Base-by-base conservation (phyloP, 1,284 basidiomycete species). In the Pterula multifida region DNA sequence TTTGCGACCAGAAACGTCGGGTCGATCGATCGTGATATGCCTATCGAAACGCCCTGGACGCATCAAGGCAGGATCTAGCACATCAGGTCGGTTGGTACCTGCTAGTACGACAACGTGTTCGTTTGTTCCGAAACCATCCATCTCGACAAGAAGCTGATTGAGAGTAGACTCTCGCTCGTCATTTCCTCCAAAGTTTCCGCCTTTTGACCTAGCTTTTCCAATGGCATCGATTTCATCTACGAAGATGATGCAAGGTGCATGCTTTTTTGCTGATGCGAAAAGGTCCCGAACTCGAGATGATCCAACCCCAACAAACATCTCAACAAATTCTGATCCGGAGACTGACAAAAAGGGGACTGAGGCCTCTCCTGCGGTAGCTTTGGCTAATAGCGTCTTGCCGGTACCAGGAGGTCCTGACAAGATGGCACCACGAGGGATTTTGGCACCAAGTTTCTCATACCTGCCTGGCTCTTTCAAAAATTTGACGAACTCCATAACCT, bases 401-500 rank as follows among this genome's bases (percentile, higher is more conserved):
- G 96, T 98, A 63, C 96, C 96, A 1, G 96, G 96, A 49, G 96
- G 96, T 45, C 96, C 96, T 35, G 93, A 97, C 36, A 99, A 75
- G 65, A 99, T 96, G 45, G 96, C 96, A 54, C 95, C 96, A 49
- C 95, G 89, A 51, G 96, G 96, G 56, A 98, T 98, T 74, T 98
- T 98, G 55, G 95, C 96, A 55, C 96, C 95, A 35, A 99, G 79
- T 62, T 85, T 90, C 70, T 98, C 90, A 69, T 98, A 98, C 65
- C 88, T 88, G 45, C 81, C 70, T 3, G 95, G 95, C 58, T 98
- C 90, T 73, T 98, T 98, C 63, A 99, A 76, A 74, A 99, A 98
- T 61, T 94, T 95, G 65, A 99, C 96, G 63, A 98, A 99, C 67
- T 99, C 95, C 91, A 98, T 97, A 60, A 99, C 96, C 72, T 99